Conservation (phyloP, 768 basidiomycete species). For the Leucocoprinus birnbaumii region DNA sequence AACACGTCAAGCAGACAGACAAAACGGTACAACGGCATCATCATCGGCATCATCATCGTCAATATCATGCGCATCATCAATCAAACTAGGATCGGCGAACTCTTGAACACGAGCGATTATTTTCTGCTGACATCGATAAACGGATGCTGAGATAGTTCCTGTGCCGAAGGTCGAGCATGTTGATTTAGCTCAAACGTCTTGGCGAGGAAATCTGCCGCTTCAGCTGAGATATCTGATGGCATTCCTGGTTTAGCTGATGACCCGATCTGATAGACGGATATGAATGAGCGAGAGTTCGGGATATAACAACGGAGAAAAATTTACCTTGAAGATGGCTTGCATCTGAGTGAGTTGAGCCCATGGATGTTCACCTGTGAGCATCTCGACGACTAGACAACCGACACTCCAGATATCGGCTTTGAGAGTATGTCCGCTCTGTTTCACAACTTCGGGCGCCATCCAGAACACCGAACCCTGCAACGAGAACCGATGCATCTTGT, state of each 20-base stretch:
- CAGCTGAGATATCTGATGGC: constrained; percentile 87
- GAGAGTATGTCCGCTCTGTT: constrained; percentile 87
- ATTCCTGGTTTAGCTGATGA: constrained; percentile 84
- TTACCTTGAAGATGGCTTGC: constrained; percentile 98
- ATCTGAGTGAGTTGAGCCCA: constrained; percentile 97
- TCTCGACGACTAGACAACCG: constrained; percentile 92
- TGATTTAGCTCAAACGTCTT: constrained; percentile 87
- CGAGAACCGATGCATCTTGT: constrained; percentile 83
- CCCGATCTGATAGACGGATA: constrained; percentile 66
- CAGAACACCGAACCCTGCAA: constrained; percentile 98
- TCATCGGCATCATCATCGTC: too few species aligned
- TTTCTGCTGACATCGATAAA: constrained; percentile 59
- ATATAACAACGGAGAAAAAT: neutral
- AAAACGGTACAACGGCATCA: constrained; percentile 15
- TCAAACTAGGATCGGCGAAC: too few species aligned
- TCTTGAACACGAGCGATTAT: neutral
- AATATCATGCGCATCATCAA: too few species aligned
- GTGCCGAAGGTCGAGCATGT: constrained; percentile 74
- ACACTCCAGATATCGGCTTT: constrained; percentile 98
- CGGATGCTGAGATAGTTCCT: constrained; percentile 67
- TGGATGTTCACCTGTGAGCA: constrained; percentile 94
- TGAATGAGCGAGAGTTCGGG: neutral
- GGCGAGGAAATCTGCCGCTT: constrained; percentile 84
- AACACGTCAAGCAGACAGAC: constrained; percentile 14
- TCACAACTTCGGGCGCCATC: constrained; percentile 99